Evolutionary conservation across 805 yeast genomes (phyloP).

Genomic region (Monosporozyma aerobia): DNA sequence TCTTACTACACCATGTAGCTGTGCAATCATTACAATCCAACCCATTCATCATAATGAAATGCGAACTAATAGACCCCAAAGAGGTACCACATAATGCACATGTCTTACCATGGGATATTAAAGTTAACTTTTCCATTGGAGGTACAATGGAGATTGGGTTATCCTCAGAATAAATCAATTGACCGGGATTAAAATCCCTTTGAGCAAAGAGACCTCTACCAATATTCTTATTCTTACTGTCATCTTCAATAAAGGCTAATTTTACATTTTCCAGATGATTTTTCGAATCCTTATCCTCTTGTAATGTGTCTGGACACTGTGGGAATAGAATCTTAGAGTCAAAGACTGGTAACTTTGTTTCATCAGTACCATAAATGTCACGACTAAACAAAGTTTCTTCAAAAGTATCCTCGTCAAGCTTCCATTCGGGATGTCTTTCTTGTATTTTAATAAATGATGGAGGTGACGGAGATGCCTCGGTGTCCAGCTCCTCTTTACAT

Average conservation of each 20-base stretch:
- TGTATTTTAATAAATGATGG: slow-evolving; percentile 47
- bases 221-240: background rate
- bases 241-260: background rate
- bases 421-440: slow-evolving; percentile 50
- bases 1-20: slow-evolving; percentile 61
- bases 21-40: slow-evolving; percentile 57
- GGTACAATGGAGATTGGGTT: slow-evolving; percentile 54
- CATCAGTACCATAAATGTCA: slow-evolving; percentile 41
- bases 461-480: slow-evolving; percentile 47
- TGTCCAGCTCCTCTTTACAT: slow-evolving; percentile 58
- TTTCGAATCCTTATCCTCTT: background rate
- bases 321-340: slow-evolving; percentile 34
- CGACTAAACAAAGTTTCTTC: slow-evolving; percentile 44
- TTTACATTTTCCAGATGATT: background rate
- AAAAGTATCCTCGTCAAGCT: slow-evolving; percentile 49
- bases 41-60: slow-evolving; percentile 33
- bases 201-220: slow-evolving; percentile 39
- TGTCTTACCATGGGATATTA: slow-evolving; percentile 53
- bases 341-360: slow-evolving; percentile 39
- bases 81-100: slow-evolving; percentile 66
- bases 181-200: slow-evolving; percentile 39
- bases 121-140: slow-evolving; percentile 52
- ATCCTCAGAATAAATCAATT: slow-evolving; percentile 50
- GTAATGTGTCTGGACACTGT: background rate
- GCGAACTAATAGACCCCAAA: slow-evolving; percentile 26